phyloP scores from a whole-genome alignment of 768 basidiomycete genomes.

The Agrocybe chaxingu region DNA sequence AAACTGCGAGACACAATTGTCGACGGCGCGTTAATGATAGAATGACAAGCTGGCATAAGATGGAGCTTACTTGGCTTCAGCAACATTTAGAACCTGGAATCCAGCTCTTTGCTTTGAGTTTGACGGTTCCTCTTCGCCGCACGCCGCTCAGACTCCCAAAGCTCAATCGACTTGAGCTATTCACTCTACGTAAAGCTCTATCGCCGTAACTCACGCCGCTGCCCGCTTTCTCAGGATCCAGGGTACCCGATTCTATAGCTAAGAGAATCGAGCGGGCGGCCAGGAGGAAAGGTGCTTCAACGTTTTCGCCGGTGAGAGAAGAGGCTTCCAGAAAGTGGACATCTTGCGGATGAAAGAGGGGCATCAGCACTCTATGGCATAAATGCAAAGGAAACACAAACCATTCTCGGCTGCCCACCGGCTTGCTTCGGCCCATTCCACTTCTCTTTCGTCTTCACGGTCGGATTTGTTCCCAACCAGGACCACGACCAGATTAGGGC shows the following conservation, averaged over 20 bases:
- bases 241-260: constrained; percentile 83
- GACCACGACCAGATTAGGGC: constrained; percentile 85
- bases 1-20: constrained; percentile 6
- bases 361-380: constrained; percentile 1
- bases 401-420: constrained; percentile 96
- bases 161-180: constrained; percentile 85
- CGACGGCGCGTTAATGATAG: constrained; percentile 2
- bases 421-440: constrained; percentile 94
- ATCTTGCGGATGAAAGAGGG: constrained; percentile 41
- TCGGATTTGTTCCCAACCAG: constrained; percentile 96
- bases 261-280: constrained; percentile 86
- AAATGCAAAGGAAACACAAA: constrained; percentile 28
- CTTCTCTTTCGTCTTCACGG: constrained; percentile 90
- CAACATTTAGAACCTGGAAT: constrained; percentile 69
- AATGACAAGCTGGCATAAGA: constrained; percentile 2
- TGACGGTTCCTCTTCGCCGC: constrained; percentile 58
- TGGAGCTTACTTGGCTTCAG: constrained; percentile 27
- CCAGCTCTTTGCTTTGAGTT: constrained; percentile 59
- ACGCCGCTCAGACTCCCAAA: constrained; percentile 78
- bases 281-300: constrained; percentile 88
- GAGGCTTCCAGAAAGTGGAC: constrained; percentile 94
- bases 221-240: constrained; percentile 93
- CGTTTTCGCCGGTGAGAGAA: constrained; percentile 88
- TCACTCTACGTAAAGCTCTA: constrained; percentile 85
- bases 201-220: constrained; percentile 98